Conservation (phyloP, 2,329 filamentous ascomycete genomes). For the Ciborinia camelliae region DNA sequence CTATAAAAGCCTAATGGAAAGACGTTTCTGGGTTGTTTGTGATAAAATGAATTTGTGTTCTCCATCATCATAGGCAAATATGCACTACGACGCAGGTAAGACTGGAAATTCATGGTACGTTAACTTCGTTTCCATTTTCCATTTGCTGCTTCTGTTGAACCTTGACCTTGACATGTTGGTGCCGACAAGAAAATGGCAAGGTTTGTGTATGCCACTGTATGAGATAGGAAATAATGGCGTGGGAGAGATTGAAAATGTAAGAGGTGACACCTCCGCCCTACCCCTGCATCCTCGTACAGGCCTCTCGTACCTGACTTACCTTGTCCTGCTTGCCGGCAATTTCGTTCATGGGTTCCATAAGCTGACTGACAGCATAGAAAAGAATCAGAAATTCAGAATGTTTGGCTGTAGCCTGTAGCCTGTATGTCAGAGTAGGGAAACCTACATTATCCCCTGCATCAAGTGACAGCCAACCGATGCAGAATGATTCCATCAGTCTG, state of each 20-base stretch:
- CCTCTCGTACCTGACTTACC: constrained; percentile 1
- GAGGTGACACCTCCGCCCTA: constrained; percentile 12
- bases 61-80: constrained; percentile 2
- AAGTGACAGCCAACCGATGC: constrained; percentile 12
- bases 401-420: too few relatives aligned
- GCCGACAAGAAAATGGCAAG: constrained; percentile 3
- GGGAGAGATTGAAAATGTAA: constrained; percentile 1
- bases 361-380: constrained; percentile 13
- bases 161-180: neutral
- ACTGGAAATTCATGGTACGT: constrained; percentile 6
- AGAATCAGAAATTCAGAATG: neutral
- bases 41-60: constrained; percentile 7
- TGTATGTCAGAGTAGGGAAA: neutral
- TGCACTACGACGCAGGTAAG: constrained; percentile 9
- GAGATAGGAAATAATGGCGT: constrained; percentile 1
- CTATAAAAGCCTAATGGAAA: neutral
- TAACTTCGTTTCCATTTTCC: constrained; percentile 2
- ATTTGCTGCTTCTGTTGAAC: constrained; percentile 1
- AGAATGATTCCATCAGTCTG: constrained; percentile 14
- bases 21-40: constrained; percentile 12
- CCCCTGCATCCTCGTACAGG: constrained; percentile 15
- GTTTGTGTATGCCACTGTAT: constrained; percentile 3
- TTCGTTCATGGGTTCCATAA: neutral
- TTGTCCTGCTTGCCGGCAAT: constrained; percentile 14
- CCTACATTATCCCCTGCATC: constrained; percentile 8